Evolutionary conservation across 306 rosid species (phyloP).

Genomic region (Glycine tomentella): DNA sequence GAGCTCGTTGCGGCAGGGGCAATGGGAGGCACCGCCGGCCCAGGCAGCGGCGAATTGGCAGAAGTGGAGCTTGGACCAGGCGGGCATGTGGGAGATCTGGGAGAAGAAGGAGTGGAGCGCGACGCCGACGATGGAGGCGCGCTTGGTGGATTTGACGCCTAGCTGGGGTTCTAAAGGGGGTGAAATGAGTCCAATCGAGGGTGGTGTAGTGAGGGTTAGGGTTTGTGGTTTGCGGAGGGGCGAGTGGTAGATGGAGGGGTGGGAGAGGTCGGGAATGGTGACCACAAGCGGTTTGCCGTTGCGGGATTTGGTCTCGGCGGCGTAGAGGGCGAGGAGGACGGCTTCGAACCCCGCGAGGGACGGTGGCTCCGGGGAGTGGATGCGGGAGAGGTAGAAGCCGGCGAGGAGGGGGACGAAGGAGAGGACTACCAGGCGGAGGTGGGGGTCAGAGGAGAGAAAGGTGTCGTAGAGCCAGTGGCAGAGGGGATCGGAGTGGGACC

Average conservation of each 20-base stretch:
- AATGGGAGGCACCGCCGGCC: constrained; percentile 75
- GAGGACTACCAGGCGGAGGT: constrained; percentile 85
- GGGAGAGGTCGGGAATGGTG: constrained; percentile 84
- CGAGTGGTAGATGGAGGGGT: constrained; percentile 84
- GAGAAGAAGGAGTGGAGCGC: constrained; percentile 80
- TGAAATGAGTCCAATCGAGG: constrained; percentile 70
- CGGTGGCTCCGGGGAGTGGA: constrained; percentile 72
- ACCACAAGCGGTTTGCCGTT: constrained; percentile 82
- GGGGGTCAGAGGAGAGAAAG: constrained; percentile 85
- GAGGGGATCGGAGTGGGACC: constrained; percentile 87
- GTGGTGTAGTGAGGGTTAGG: not conserved
- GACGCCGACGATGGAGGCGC: constrained; percentile 84
- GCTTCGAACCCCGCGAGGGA: constrained; percentile 96
- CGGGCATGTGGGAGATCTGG: constrained; percentile 97
- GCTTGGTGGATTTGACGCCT: constrained; percentile 89
- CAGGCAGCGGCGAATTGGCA: constrained; percentile 72
- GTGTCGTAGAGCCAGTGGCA: constrained; percentile 99
- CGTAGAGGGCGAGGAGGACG: constrained; percentile 83
- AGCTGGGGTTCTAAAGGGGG: constrained; percentile 80
- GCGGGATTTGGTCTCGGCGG: constrained; percentile 82
- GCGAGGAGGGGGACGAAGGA: constrained; percentile 90
- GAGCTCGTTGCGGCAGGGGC: constrained; percentile 68
- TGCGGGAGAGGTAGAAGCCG: constrained; percentile 79
- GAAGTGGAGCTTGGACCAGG: constrained; percentile 88
- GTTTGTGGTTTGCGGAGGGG: constrained; percentile 52